A percentile compares a stretch with the other conserved stretches of the same genome.
Conservation (phyloP, 2,329 filamentous ascomycete species). For the Pseudogymnoascus destructans region DNA sequence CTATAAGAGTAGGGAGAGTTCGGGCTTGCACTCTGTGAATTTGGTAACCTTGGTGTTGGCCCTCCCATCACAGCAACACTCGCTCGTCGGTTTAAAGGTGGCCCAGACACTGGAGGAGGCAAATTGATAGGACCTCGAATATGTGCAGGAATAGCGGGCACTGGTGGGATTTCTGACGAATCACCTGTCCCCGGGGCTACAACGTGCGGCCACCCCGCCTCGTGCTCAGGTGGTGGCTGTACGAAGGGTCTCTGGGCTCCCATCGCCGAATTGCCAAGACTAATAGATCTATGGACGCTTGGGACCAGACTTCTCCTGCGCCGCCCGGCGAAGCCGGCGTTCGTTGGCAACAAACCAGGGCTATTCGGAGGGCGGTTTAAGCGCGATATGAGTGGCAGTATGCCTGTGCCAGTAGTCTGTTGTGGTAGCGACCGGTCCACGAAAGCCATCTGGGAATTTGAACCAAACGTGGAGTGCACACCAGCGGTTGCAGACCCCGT, state of each 20-base stretch:
- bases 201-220: conserved; percentile 29
- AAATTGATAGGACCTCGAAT: conserved; percentile 12
- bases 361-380: not conserved
- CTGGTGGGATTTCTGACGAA: conserved; percentile 31
- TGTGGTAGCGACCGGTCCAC: not conserved
- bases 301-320: conserved; percentile 41
- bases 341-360: not conserved
- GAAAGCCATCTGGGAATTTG: not conserved
- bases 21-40: conserved; percentile 32
- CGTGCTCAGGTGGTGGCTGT: not conserved
- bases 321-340: not conserved
- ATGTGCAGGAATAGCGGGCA: conserved; percentile 27
- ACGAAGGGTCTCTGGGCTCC: not conserved
- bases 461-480: not conserved
- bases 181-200: conserved; percentile 29
- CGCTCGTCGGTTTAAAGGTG: conserved; percentile 24
- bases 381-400: not conserved
- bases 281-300: conserved; percentile 43
- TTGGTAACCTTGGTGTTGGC: conserved; percentile 19
- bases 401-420: not conserved
- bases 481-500: conserved; percentile 6
- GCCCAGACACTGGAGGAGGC: conserved; percentile 30
- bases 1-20: conserved; percentile 35
- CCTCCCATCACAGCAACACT: conserved; percentile 28
- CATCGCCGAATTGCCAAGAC: conserved; percentile 32